phyloP scores from a whole-genome alignment of 2,329 filamentous ascomycete species.

The Fusarium chuoi region DNA sequence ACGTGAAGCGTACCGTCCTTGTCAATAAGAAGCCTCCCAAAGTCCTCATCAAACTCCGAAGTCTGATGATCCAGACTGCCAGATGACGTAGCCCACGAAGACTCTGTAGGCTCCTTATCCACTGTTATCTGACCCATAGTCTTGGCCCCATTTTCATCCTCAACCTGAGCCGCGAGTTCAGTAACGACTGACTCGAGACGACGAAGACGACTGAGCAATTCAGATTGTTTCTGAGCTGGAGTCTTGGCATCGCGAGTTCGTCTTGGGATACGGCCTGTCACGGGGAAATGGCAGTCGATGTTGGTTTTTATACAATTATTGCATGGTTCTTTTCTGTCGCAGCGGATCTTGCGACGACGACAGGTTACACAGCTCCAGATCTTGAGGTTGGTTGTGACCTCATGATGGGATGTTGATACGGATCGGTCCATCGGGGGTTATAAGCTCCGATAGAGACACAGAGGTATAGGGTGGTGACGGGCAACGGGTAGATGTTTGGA shows the following conservation, averaged over 20 bases:
- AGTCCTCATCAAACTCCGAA: slow-evolving; percentile 44
- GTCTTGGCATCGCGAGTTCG: slow-evolving; percentile 38
- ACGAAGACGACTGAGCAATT: slow-evolving; percentile 44
- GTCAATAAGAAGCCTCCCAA: slow-evolving; percentile 44
- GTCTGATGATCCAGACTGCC: background rate
- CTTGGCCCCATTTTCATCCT: slow-evolving; percentile 38
- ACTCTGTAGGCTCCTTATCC: slow-evolving; percentile 14
- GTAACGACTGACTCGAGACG: slow-evolving; percentile 48
- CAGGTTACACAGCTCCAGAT: slow-evolving; percentile 49
- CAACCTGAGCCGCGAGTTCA: slow-evolving; percentile 45
- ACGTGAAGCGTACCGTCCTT: slow-evolving; percentile 42
- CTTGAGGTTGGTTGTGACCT: slow-evolving; percentile 27
- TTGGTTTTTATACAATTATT: slow-evolving; percentile 40
- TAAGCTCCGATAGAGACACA: slow-evolving; percentile 6
- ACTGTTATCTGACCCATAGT: slow-evolving; percentile 11
- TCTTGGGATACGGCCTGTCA: slow-evolving; percentile 46
- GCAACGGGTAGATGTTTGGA: background rate
- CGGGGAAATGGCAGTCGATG: slow-evolving; percentile 47
- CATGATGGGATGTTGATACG: slow-evolving; percentile 2
- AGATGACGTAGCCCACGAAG: slow-evolving; percentile 7
- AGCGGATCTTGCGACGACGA: slow-evolving; percentile 46
- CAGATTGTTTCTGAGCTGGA: slow-evolving; percentile 45
- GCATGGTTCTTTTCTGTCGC: slow-evolving; percentile 47
- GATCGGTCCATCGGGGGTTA: slow-evolving; percentile 36
- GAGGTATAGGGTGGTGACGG: background rate